Base-by-base conservation (phyloP, 2,329 filamentous ascomycete species). In the Neoascochyta sp. region DNA sequence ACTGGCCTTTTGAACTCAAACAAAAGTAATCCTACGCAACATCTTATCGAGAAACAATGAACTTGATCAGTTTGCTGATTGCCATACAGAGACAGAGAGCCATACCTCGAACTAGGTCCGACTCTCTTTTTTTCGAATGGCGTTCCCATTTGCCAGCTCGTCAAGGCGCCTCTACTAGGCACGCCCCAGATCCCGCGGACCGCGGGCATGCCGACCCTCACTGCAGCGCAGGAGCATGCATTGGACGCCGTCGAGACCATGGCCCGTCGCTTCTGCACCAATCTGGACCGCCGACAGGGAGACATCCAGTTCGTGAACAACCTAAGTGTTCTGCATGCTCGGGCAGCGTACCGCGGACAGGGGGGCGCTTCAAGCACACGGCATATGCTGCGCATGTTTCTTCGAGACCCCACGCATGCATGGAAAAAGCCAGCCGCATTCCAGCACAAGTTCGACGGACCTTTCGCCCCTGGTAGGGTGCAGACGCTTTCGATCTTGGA, bases 1-100 rank as follows among this genome's bases (percentile, higher is more conserved):
- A 59, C 18, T 63, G 60, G 60, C 60, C 60, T 2, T 63, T 62
- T 24, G 60, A 63, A 36, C 40, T 63, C 32, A 63, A 63, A 39
- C 46, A 60, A 25, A 54, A 56, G 59, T 63, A 37, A 50, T 52
- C 38, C 10, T 10, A 7, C 29, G 11, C 14, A 19, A 18, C 10
- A 27, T 10, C n/a, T n/a, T n/a, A n/a, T n/a, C n/a, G n/a, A n/a
- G n/a, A n/a, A n/a, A n/a, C n/a, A n/a, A n/a, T n/a, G n/a, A n/a
- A n/a, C n/a, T n/a, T n/a, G n/a, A n/a, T n/a, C n/a, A n/a, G n/a
- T n/a, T n/a, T n/a, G n/a, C n/a, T n/a, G n/a, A n/a, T n/a, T n/a
- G n/a, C n/a, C n/a, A n/a, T n/a, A 27, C 22, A 60, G 55, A 23
- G 39, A 54, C 28, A 35, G 40, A 16, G 42, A 39, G 14, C 53